Evolutionary conservation across 176 grass and related monocot genomes (phyloP).

Genomic region (Oryza coarctata): DNA sequence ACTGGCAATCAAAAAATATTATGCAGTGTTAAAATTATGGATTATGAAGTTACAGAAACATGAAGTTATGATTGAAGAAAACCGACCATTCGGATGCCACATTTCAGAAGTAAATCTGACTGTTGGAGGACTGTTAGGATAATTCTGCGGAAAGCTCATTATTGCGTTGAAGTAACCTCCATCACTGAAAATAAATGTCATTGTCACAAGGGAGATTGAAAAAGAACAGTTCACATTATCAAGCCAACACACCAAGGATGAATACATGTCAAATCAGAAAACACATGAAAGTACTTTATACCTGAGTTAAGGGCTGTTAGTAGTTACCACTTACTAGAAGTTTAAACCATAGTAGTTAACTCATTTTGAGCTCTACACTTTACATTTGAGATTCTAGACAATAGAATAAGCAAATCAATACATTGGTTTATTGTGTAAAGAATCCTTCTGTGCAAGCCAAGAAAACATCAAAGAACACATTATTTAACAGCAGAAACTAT

Average conservation of each 20-base stretch:
- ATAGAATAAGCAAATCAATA: neutral
- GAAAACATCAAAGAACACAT: neutral
- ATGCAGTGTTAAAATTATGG: neutral
- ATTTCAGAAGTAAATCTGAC: slow-evolving; percentile 98
- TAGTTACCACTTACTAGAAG: neutral
- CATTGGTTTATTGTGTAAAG: neutral
- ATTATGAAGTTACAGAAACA: slow-evolving; percentile 23
- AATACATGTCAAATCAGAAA: neutral
- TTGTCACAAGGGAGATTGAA: neutral
- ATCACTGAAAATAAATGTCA: slow-evolving; percentile 57
- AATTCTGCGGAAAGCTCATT: slow-evolving; percentile 90
- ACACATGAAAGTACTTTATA: neutral
- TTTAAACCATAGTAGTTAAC: neutral
- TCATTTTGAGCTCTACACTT: neutral
- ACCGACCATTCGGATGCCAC: slow-evolving; percentile 99
- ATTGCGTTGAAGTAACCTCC: slow-evolving; percentile 94
- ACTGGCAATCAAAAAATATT: slow-evolving; percentile 52
- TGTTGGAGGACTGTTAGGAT: slow-evolving; percentile 93
- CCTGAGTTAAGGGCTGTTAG: neutral
- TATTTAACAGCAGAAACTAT: neutral
- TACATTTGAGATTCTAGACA: neutral
- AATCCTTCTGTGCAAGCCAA: neutral
- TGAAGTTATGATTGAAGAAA: neutral
- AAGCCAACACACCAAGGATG: neutral
- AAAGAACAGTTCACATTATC: neutral